Conservation (phyloP, 1,139 yeast genomes). For the Yamadazyma triangularis region DNA sequence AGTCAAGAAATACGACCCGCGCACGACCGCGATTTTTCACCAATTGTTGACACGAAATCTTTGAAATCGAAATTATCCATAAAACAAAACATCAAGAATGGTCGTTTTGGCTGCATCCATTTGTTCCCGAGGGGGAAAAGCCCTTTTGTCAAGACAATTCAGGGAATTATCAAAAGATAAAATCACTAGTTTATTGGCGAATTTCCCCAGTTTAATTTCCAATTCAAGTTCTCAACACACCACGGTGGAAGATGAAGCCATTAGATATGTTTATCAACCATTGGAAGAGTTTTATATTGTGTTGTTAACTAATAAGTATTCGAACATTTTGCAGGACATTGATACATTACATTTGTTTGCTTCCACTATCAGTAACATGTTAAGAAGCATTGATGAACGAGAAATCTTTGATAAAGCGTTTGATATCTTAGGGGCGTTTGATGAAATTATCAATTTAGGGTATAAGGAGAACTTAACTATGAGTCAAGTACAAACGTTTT, state of each 20-base stretch:
- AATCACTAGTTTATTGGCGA: conserved; percentile 80
- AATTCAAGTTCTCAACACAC: conserved; percentile 81
- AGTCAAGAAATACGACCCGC: too few species aligned
- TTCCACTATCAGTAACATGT: conserved; percentile 71
- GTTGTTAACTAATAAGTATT: conserved; percentile 83
- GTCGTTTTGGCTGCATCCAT: conserved; percentile 86
- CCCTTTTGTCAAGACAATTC: conserved; percentile 90
- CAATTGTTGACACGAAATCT: conserved; percentile 2
- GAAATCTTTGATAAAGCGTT: conserved; percentile 84
- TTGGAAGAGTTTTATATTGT: conserved; percentile 92
- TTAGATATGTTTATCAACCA: conserved; percentile 94
- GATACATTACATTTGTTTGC: conserved; percentile 86
- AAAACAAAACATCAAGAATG: conserved; percentile 15
- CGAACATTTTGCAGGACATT: conserved; percentile 92
- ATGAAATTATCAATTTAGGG: conserved; percentile 87
- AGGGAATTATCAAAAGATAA: conserved; percentile 80
- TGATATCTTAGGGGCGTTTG: conserved; percentile 88
- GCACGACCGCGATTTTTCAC: conserved; percentile 1
- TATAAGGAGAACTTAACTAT: conserved; percentile 83
- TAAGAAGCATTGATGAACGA: conserved; percentile 72
- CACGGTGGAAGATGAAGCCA: conserved; percentile 88
- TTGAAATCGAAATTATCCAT: background rate
- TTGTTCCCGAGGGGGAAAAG: conserved; percentile 93
- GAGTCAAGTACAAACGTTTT: conserved; percentile 80
- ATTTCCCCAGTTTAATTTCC: conserved; percentile 77